A percentile compares a stretch with the other conserved stretches of the same genome.
These are phyloP conservation scores for Hanseniaspora clermontiae DNA, from an alignment of 805 yeast species.

Conservation along the genomic window DNA sequence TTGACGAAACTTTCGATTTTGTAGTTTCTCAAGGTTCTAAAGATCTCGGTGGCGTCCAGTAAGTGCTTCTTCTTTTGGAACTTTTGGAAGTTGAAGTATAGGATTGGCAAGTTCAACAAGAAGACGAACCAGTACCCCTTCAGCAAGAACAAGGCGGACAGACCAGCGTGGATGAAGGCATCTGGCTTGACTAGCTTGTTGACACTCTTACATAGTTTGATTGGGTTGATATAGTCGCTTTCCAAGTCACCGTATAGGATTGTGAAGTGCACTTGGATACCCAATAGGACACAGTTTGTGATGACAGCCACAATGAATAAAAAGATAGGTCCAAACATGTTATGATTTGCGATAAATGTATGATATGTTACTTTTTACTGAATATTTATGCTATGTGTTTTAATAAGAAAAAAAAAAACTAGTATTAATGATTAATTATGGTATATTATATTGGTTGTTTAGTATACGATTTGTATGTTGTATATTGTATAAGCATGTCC, in stretches of 20 bases:
- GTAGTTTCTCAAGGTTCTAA: conserved; percentile 83
- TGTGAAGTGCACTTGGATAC: conserved; percentile 87
- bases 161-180: conserved; percentile 64
- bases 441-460: too few species aligned
- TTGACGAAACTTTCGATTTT: conserved; percentile 85
- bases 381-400: neutral
- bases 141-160: conserved; percentile 58
- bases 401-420: neutral
- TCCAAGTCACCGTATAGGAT: conserved; percentile 91
- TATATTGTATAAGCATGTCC: too few species aligned
- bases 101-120: conserved; percentile 66
- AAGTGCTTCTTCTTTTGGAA: conserved; percentile 67
- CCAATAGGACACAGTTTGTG: conserved; percentile 75
- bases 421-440: neutral
- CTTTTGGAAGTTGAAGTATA: conserved; percentile 74
- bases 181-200: conserved; percentile 85
- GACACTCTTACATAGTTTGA: conserved; percentile 85
- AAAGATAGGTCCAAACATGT: conserved; percentile 24
- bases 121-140: conserved; percentile 90
- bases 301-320: conserved; percentile 67
- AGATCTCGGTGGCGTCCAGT: conserved; percentile 94
- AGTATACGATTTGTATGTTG: too few species aligned
- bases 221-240: conserved; percentile 93
- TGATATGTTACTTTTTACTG: neutral
- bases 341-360: neutral